Evolutionary conservation across 2,329 filamentous ascomycete species (phyloP).

Genomic region (Botrytis elliptica): DNA sequence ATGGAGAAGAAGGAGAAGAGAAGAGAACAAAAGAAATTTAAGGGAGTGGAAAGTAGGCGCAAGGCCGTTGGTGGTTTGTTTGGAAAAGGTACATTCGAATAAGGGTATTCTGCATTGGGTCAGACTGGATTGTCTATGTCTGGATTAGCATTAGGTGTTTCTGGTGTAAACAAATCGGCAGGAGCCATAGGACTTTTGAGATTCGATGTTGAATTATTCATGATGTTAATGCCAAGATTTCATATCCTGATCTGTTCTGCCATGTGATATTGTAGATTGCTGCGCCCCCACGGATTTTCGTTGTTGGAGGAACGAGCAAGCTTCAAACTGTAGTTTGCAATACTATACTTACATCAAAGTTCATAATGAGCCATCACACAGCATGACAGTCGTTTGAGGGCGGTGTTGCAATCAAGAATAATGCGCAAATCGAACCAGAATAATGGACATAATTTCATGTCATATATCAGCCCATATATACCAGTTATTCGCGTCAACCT

Average conservation of each 20-base stretch:
- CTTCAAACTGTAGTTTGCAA: background rate
- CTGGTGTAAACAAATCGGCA: slow-evolving; percentile 2
- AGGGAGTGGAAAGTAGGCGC: slow-evolving; percentile 56
- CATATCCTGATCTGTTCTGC: background rate
- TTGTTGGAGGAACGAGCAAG: background rate
- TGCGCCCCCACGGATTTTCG: background rate
- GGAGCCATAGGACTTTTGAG: background rate
- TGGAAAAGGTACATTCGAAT: slow-evolving; percentile 54
- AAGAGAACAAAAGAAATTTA: slow-evolving; percentile 56
- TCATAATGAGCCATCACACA: background rate
- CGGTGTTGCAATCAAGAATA: background rate
- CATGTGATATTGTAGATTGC: slow-evolving; percentile 5
- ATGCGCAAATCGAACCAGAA: background rate
- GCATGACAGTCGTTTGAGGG: background rate
- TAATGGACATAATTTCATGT: background rate
- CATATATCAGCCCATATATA: background rate
- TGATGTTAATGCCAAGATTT: slow-evolving; percentile 14
- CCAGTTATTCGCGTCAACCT: background rate
- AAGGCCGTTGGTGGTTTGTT: slow-evolving; percentile 59
- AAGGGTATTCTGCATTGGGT: slow-evolving; percentile 3
- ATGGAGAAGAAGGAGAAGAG: slow-evolving; percentile 57
- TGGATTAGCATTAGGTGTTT: slow-evolving; percentile 14
- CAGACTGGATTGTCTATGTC: slow-evolving; percentile 12
- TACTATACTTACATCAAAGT: background rate
- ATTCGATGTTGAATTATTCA: background rate